Conservation (phyloP, 2,329 filamentous ascomycete species). For the Monosporascus cannonballus region DNA sequence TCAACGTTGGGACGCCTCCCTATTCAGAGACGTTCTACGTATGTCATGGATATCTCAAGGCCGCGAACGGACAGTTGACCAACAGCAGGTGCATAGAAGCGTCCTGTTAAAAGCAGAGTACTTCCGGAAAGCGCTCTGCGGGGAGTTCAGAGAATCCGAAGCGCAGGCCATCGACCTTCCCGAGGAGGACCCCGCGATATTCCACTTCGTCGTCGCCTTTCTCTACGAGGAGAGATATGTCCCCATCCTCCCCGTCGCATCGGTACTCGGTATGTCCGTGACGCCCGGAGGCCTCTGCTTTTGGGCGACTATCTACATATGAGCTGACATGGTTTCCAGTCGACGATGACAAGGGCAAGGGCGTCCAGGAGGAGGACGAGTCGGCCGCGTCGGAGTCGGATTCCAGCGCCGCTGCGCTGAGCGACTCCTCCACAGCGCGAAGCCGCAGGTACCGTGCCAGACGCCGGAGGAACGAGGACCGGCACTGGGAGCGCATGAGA, state of each 20-base stretch:
- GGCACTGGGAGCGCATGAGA: slow-evolving; percentile 30
- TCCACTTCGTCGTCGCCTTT: slow-evolving; percentile 46
- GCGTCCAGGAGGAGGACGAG: slow-evolving; percentile 25
- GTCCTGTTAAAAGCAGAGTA: slow-evolving; percentile 41
- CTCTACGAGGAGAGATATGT: slow-evolving; percentile 42
- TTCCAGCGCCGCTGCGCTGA: slow-evolving; percentile 19
- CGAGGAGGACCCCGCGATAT: slow-evolving; percentile 44
- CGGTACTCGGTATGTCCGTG: slow-evolving; percentile 28
- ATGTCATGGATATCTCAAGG: slow-evolving; percentile 15
- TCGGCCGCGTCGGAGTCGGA: slow-evolving; percentile 26
- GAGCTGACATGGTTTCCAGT: slow-evolving; percentile 4
- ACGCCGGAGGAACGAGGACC: slow-evolving; percentile 28
- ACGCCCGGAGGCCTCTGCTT: neutral
- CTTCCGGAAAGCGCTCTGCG: slow-evolving; percentile 43
- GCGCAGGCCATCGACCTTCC: slow-evolving; percentile 42
- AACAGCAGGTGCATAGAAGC: slow-evolving; percentile 36
- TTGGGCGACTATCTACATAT: neutral
- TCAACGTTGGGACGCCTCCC: slow-evolving; percentile 35
- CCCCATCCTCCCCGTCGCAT: slow-evolving; percentile 37
- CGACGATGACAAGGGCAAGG: slow-evolving; percentile 36
- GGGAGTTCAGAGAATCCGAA: slow-evolving; percentile 39
- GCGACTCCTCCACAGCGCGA: slow-evolving; percentile 29
- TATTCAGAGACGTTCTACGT: slow-evolving; percentile 39
- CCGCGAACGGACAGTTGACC: neutral
- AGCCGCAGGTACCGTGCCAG: slow-evolving; percentile 28